Evolutionary conservation across 192 early-diverging fungal genomes (phyloP), one percentile per base, ranked within the genome.

Genomic region (Gorgonomyces haynaldii): DNA sequence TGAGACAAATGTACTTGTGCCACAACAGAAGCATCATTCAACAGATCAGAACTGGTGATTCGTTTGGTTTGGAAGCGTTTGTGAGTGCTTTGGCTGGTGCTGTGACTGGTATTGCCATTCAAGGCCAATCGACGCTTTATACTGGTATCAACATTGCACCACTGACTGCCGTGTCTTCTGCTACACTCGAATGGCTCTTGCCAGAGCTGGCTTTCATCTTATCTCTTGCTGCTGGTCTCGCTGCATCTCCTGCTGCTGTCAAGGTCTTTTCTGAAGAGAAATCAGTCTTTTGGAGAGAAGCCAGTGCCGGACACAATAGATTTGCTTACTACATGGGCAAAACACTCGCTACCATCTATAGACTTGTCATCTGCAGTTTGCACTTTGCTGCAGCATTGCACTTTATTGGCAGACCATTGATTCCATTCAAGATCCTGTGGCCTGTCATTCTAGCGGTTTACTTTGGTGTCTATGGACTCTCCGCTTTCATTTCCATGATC

Each of bases 261-360:
- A 73, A 70, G 21, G 57, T 73, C 12, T 73, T 73, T 63, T 44
- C 59, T 15, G 60, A 66, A 23, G 70, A 73, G 35, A 65, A 62
- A 46, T 19, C 47, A 4, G 58, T 73, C 1, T 73, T 50, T 51
- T 73, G 64, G 63, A 46, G 70, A 19, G 70, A 73, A 39, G 61
- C 66, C 22, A 61, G 64, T 2, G 45, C 66, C 3, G 70, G 70
- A 3, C 70, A 73, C 35, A 41, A 31, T 35, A 38, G 47, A 15
- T 22, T 60, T 20, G 50, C 69, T 3, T 71, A 71, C 50, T 55
- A 28, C 17, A 8, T 43, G 26, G 42, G 25, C 2, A 43, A 43
- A 16, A 43, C 42, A 16, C 2, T 43, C 2, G 42, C 25, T 1
- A 15, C 42, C 6, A 1, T 43, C 9, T 27, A 23, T 3, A 5